These are phyloP conservation scores for Diversispora eburnea DNA, from an alignment of 192 early-diverging fungal species.

Conservation along the genomic window DNA sequence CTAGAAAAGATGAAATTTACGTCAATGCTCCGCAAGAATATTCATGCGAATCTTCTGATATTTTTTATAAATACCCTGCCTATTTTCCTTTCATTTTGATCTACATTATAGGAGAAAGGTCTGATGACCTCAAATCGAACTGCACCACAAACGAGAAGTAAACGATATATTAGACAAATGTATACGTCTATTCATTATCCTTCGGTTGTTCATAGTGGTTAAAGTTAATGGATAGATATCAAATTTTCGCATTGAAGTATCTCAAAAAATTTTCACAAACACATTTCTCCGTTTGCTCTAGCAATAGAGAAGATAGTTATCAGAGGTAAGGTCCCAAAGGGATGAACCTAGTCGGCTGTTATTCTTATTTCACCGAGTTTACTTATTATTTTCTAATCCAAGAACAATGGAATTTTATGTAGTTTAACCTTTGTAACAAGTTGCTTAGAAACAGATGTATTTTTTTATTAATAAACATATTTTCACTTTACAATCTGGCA, in stretches of 20 bases:
- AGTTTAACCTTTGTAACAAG: not conserved
- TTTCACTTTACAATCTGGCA: not conserved
- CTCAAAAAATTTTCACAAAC: too few relatives aligned
- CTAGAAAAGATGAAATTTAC: not conserved
- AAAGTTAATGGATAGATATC: too few relatives aligned
- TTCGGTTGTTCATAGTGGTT: not conserved
- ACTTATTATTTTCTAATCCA: too few relatives aligned
- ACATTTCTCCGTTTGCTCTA: too few relatives aligned
- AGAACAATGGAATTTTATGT: too few relatives aligned
- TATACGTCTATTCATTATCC: not conserved
- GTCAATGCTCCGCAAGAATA: slow-evolving; percentile 13
- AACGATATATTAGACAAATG: not conserved
- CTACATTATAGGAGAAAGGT: not conserved
- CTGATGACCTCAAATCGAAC: not conserved
- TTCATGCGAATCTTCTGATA: slow-evolving; percentile 12
- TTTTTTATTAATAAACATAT: slow-evolving; percentile 3
- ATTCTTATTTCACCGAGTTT: too few relatives aligned
- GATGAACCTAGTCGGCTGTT: too few relatives aligned
- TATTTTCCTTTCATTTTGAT: not conserved
- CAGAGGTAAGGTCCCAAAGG: too few relatives aligned
- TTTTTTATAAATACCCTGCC: slow-evolving; percentile 8
- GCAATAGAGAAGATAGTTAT: too few relatives aligned
- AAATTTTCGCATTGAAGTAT: too few relatives aligned
- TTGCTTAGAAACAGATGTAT: not conserved
- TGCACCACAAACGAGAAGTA: slow-evolving; percentile 3